Base-by-base conservation (phyloP, 345 rosid species). In the Pistacia atlantica region DNA sequence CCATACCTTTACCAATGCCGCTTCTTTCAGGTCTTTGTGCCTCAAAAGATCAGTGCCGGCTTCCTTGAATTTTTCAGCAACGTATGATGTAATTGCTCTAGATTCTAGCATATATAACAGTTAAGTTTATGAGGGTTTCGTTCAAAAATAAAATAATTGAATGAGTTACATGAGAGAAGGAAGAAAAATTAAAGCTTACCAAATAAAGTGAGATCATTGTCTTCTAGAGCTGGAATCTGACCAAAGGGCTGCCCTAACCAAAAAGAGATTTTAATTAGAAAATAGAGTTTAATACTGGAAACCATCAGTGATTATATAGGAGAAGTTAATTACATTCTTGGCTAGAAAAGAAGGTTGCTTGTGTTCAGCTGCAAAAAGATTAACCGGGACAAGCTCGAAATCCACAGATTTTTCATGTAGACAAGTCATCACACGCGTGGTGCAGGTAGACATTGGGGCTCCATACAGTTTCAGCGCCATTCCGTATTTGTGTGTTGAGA, bases 171-270 rank as follows among this genome's bases (percentile, higher is more conserved):
- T 11, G 12, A 48, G 56, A 22, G 22, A 49, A 31, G 5, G 2
- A 35, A 66, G 54, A 28, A 42, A 57, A 42, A 57, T 56, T 48
- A 18, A 64, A 13, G 62, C 64, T 66, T 75, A 93, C 98, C 97
- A 61, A 92, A 92, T 73, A 92, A 75, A n/a, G 86, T 90, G 33
- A 92, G 85, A 79, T 91, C 93, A 9, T 78, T 93, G 63, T 94
- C 98, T 87, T 94, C 94, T 22, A 94, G 86, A 18, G 80, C 97
- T 37, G 98, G 98, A 80, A 94, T 79, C 72, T 73, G 89, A 45
- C 98, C 98, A 22, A 94, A 94, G 16, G 98, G 98, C 98, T 91
- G 88, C 8, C 85, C 83, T 75, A 13, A 14, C 17, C 57, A 75
- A 38, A 22, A 20, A 78, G 33, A 31, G 33, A 31, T 31, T 31